Percentiles rank a stretch among this genome's conserved stretches.
Conservation (phyloP, 768 basidiomycete genomes). For the Tylopilus sp. region DNA sequence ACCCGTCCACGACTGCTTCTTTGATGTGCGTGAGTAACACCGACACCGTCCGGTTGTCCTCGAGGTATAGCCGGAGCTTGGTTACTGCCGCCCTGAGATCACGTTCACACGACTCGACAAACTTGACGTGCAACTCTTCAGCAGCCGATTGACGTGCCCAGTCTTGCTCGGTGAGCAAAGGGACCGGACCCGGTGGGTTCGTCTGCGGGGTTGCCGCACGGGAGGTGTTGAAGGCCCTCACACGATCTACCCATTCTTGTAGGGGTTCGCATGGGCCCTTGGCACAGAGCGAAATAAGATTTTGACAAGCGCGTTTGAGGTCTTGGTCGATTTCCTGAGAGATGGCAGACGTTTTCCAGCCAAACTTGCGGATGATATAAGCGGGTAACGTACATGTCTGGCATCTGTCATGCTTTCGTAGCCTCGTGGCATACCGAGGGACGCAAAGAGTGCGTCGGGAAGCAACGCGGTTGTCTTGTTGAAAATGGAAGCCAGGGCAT, state of each 20-base stretch:
- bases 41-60: conserved; percentile 71
- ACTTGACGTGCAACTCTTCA: conserved; percentile 48
- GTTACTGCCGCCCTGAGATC: conserved; percentile 54
- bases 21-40: conserved; percentile 76
- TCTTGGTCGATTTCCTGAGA: conserved; percentile 83
- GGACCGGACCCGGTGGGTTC: conserved; percentile 10
- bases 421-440: conserved; percentile 60
- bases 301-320: conserved; percentile 82
- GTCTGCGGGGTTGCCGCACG: conserved; percentile 20
- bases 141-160: conserved; percentile 54
- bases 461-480: conserved; percentile 40
- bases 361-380: not conserved
- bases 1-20: conserved; percentile 72
- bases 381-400: conserved; percentile 53
- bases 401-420: conserved; percentile 67
- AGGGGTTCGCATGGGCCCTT: conserved; percentile 56
- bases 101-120: conserved; percentile 51
- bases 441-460: conserved; percentile 67
- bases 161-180: conserved; percentile 36
- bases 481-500: conserved; percentile 31
- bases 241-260: conserved; percentile 58
- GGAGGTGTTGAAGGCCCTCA: conserved; percentile 33
- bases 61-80: conserved; percentile 72
- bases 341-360: not conserved
- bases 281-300: conserved; percentile 66